Conservation (phyloP, 2,329 filamentous ascomycete genomes). For the Colletotrichum magnum region DNA sequence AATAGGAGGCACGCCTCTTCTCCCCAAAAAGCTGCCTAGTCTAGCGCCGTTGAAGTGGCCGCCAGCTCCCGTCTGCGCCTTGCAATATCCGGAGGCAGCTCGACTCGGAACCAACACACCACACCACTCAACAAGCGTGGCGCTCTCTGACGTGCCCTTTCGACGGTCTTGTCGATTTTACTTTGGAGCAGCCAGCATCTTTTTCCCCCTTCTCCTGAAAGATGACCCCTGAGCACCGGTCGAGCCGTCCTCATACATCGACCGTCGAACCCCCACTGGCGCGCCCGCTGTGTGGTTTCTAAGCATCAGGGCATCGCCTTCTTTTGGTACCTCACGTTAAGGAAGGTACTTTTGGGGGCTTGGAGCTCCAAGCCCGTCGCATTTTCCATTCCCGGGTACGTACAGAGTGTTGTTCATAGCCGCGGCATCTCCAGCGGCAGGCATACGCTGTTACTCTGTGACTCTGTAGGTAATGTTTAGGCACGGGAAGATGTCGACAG, state of each 20-base stretch:
- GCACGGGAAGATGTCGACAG: no score
- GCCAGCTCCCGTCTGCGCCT: constrained; percentile 22
- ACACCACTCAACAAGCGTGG: background rate
- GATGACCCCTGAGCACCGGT: constrained; percentile 28
- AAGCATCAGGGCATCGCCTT: background rate
- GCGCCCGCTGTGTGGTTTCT: background rate
- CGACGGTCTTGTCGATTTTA: background rate
- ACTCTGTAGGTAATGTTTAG: no score
- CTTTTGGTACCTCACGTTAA: no score
- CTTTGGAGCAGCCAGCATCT: background rate
- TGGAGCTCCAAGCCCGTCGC: no score
- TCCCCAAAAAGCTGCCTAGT: constrained; percentile 11
- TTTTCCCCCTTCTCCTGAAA: constrained; percentile 4
- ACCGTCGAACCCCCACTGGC: constrained; percentile 1
- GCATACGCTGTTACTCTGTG: no score
- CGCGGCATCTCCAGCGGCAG: no score
- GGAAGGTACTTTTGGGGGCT: no score
- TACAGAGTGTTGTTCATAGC: background rate
- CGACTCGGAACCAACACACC: constrained; percentile 17
- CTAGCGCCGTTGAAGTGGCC: constrained; percentile 19
- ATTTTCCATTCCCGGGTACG: no score
- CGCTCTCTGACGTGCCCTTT: background rate
- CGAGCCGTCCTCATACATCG: background rate
- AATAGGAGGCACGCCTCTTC: constrained; percentile 18
- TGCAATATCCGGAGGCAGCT: background rate